Evolutionary conservation across 805 yeast genomes (phyloP), one percentile per base, ranked within the genome.

Genomic region (Vanderwaltozyma yarrowii): DNA sequence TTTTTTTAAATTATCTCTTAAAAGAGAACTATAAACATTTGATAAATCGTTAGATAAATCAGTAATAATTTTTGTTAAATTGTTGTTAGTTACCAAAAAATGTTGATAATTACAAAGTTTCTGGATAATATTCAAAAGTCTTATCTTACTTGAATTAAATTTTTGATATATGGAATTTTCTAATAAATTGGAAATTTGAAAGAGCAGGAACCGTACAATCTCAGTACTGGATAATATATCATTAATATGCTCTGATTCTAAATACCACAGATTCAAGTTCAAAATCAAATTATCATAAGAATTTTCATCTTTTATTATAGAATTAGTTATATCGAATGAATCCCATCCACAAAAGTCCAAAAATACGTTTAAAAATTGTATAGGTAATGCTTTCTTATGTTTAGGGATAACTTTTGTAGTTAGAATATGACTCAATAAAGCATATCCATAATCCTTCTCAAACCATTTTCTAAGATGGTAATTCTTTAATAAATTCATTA

Each of bases 211-310:
- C 34, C 73, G 62, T 37, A 77, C 61, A 0, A 77, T 65, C 29
- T 73, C 76, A 3, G 60, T 20, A 26, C 30, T 39, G 3, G 27
- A 17, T 11, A 27, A 16, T 47, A 35, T 26, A 3, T 20, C 28
- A n/a, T 35, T 29, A 16, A 46, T 4, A 36, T 20, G 2, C 32
- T 19, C 18, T 17, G 30, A 13, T 18, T 19, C 27, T 15, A 21
- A 6, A 29, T 31, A 33, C 74, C 84, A 79, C 16, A 74, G 61
- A 38, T 76, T 80, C 43, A 80, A 68, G 43, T 84, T 87, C 15
- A 77, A 65, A 28, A 82, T 65, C 32, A 85, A 53, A 1, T 66
- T 58, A 26, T 73, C 67, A 50, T 80, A 86, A 0, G 80, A 80
- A 2, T 59, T 42, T 0, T 71, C 66, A 45, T 81, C 77, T 7